Evolutionary conservation across 2,329 filamentous ascomycete genomes (phyloP), one percentile per base, ranked within the genome.

Genomic region (Achaetomium macrosporum): DNA sequence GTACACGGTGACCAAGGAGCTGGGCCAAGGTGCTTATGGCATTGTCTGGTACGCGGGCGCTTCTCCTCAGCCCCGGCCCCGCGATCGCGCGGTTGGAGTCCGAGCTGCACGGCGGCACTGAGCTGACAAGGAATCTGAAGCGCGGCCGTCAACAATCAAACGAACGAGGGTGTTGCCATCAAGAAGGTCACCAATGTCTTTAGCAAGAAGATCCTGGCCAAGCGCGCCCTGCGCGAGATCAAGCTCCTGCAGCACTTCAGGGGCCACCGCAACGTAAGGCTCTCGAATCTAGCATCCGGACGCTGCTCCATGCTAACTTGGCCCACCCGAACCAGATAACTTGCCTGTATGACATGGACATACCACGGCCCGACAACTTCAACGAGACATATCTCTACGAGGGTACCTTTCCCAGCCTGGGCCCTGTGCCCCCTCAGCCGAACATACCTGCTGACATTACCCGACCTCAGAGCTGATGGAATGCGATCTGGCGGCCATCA

Each of bases 111-210:
- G 25, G 7, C 25, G 7, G 25, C 25, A 25, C 25, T 12, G 17
- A 29, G 35, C 55, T 55, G 35, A 55, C 49, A 12, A 31, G 17
- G 12, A 12, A 56, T 60, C 57, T 43, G 15, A 45, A 96, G 91
- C 72, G 92, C 93, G 56, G 93, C 93, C 51, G 88, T 90, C 61
- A 96, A 97, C 78, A 85, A 84, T 68, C 84, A 90, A 71, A 95
- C 88, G 31, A 86, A 84, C 66, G 93, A 99, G 69, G 91, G 92
- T 39, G 91, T 99, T 58, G 93, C 93, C 65, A 93, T 99, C 78
- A 99, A 99, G 76, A 99, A 99, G 75, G 90, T 99, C 70, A 99
- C 93, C 76, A 99, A 99, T 87, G 92, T 99, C 65, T 99, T 99
- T 74, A 96, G 90, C 81, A 99, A 99, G 77, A 97, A 97, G 83